Conservation (phyloP, 371 early-diverging fungal species). For the Saksenaea vasiformis region DNA sequence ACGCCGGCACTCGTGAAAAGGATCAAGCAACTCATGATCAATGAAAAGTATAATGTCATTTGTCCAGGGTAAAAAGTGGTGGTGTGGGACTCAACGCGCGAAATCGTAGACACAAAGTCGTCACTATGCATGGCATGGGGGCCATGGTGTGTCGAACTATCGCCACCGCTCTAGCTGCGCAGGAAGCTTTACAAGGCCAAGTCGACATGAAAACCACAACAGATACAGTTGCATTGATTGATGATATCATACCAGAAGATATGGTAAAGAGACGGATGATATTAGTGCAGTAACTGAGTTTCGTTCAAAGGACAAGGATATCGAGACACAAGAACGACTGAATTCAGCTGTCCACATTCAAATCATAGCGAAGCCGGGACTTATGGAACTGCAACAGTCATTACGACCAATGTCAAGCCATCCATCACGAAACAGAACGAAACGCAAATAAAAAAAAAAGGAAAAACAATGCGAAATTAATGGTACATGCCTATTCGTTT, state of each 20-base stretch:
- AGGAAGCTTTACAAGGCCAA: conserved; percentile 47
- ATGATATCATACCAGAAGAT: conserved; percentile 59
- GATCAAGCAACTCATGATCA: conserved; percentile 47
- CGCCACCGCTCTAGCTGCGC: conserved; percentile 51
- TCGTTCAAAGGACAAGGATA: conserved; percentile 37
- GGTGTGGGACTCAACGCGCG: neutral
- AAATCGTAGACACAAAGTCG: conserved; percentile 30
- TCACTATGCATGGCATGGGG: conserved; percentile 75
- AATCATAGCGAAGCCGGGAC: conserved; percentile 35
- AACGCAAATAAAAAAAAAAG: neutral
- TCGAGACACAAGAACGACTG: conserved; percentile 33
- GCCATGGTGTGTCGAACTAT: conserved; percentile 63
- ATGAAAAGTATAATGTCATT: conserved; percentile 32
- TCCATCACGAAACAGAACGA: conserved; percentile 34
- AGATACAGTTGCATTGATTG: conserved; percentile 51
- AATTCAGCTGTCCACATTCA: conserved; percentile 46
- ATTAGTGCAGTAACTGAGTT: neutral
- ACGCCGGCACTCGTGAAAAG: conserved; percentile 37
- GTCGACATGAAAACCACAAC: conserved; percentile 50
- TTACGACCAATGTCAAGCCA: conserved; percentile 31
- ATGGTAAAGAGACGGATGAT: conserved; percentile 23
- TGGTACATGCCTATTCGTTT: too few relatives aligned
- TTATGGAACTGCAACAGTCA: conserved; percentile 28
- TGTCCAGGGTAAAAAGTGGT: neutral
- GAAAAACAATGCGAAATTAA: too few relatives aligned